A percentile compares a stretch with the other conserved stretches of the same genome.
Evolutionary conservation across 2,329 filamentous ascomycete species (phyloP).

Genomic region (Stachybotrys echinatus): DNA sequence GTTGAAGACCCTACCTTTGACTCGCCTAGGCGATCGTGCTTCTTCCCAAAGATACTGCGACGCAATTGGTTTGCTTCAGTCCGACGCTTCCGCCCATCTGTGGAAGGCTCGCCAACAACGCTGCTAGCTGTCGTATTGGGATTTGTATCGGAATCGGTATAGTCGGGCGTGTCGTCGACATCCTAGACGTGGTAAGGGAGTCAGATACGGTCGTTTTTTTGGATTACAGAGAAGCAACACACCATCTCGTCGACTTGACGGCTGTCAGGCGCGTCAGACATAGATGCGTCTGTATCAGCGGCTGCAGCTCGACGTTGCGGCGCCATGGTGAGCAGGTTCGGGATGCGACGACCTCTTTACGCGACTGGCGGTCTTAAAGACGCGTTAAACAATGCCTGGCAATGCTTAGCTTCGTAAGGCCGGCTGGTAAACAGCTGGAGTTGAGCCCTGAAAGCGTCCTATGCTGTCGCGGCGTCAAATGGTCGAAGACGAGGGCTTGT

Average conservation of each 20-base stretch:
- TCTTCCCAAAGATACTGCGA: constrained; percentile 89
- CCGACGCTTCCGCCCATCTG: constrained; percentile 78
- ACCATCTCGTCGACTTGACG: constrained; percentile 46
- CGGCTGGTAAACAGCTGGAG: no score
- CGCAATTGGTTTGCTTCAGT: constrained; percentile 85
- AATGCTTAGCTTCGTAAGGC: not conserved
- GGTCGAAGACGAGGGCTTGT: not conserved
- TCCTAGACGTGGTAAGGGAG: constrained; percentile 31
- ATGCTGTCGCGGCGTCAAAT: not conserved
- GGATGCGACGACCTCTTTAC: constrained; percentile 38
- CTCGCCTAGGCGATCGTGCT: constrained; percentile 86
- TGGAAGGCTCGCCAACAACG: constrained; percentile 66
- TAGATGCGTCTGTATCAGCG: constrained; percentile 57
- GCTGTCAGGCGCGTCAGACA: constrained; percentile 52
- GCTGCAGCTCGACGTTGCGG: constrained; percentile 48
- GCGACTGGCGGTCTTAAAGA: constrained; percentile 41
- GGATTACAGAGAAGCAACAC: constrained; percentile 13
- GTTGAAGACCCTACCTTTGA: constrained; percentile 63
- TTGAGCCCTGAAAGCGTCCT: no score
- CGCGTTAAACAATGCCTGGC: constrained; percentile 33
- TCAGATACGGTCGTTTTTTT: not conserved
- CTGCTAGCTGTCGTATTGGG: constrained; percentile 75
- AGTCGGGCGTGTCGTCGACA: constrained; percentile 61
- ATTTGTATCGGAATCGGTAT: constrained; percentile 62
- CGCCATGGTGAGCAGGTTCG: constrained; percentile 39